Base-by-base conservation (phyloP, 495 filamentous ascomycete species). In the Penicillium nucicola region DNA sequence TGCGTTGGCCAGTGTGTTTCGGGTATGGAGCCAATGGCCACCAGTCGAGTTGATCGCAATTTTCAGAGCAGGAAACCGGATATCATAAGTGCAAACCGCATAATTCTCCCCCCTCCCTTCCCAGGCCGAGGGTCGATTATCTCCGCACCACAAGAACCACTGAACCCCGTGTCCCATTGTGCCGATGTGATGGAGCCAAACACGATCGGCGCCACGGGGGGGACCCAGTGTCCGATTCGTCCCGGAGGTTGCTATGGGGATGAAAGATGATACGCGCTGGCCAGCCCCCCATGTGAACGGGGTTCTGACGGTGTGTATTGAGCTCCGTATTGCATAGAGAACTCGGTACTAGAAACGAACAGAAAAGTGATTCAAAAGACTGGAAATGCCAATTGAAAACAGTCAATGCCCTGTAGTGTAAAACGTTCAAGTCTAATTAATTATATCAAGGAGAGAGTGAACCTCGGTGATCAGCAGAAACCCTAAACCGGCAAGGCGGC, bases 221-320 rank as follows among this genome's bases (percentile, higher is more conserved):
- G 25, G 56, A 54, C 41, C 49, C 49, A 55, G 45, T 53, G 36
- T 43, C 59, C 62, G 59, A 60, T 62, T 57, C 46, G 49, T 52
- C 59, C 62, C 62, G 62, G 58, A 33, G 46, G 62, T 65, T 65
- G 62, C 59, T 46, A 65, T 65, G 56, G 59, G 9, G 59, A 65
- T 53, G 12, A 20, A 35, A 45, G 43, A 45, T 8, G 20, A 39
- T 48, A 48, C 46, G 46, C 35, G 46, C 38, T 57, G 44, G 49
- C 39, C 52, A 54, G 43, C 58, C 55, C 50, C 48, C 45, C 48
- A 57, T 57, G 48, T 53, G 50, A 57, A 57, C 43, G 33, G 31
- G 38, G 49, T 38, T 38, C 25, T 28, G 25, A 28, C 45, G 17
- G 39, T 32, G 34, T 43, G 40, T 36, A 51, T 45, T 35, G 20